These are phyloP conservation scores for Cryptococcus jaspeensis DNA, from an alignment of 1,284 basidiomycete species.

Conservation along the genomic window DNA sequence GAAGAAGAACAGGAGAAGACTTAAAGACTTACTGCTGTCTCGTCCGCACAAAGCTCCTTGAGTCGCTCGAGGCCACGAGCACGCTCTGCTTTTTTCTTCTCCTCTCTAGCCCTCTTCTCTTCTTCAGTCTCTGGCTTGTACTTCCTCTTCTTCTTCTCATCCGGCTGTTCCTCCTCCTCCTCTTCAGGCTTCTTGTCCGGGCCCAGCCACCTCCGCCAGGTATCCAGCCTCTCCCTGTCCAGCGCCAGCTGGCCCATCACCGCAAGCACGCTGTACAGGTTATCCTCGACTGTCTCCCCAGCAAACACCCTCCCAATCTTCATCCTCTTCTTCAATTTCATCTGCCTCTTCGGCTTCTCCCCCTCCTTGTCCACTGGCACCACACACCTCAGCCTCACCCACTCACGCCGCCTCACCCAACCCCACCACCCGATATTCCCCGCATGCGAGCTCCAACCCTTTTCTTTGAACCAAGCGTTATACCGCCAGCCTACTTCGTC, in stretches of 20 bases:
- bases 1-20: neutral
- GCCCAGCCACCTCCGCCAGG: conserved; percentile 36
- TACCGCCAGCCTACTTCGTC: conserved; percentile 53
- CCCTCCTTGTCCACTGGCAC: conserved; percentile 2
- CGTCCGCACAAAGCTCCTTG: conserved; percentile 20
- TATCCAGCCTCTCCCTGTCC: conserved; percentile 39
- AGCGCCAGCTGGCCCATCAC: conserved; percentile 23
- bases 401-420: conserved; percentile 49
- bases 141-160: neutral
- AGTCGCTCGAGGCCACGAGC: conserved; percentile 6
- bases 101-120: too few relatives aligned
- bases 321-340: neutral
- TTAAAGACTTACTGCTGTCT: conserved; percentile 22
- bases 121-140: too few relatives aligned
- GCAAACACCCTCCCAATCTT: conserved; percentile 14
- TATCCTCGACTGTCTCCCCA: conserved; percentile 10
- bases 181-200: conserved; percentile 9
- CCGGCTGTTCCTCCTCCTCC: neutral
- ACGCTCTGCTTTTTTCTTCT: neutral
- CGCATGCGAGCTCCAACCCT: conserved; percentile 40
- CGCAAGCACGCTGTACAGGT: conserved; percentile 18
- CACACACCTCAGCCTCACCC: conserved; percentile 41
- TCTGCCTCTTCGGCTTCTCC: conserved; percentile 2
- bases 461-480: conserved; percentile 46
- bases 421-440: conserved; percentile 45